phyloP scores from a whole-genome alignment of 2,329 filamentous ascomycete species.

The Colletotrichum orbiculare region DNA sequence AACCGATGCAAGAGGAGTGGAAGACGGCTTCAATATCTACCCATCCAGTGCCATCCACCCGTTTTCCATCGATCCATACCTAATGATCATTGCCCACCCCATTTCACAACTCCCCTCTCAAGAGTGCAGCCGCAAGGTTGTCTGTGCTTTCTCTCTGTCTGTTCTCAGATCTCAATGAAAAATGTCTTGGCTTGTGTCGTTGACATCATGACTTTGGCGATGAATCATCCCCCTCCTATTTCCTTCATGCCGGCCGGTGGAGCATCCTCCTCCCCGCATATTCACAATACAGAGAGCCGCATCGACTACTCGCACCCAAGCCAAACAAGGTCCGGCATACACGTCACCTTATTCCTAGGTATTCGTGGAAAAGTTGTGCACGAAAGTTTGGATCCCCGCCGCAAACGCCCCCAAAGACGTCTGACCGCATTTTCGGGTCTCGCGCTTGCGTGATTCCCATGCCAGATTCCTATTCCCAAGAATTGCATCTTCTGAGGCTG shows the following conservation, averaged over 20 bases:
- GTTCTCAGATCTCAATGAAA: background rate
- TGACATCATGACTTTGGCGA: constrained; percentile 33
- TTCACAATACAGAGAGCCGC: background rate
- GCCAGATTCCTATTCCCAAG: constrained; percentile 17
- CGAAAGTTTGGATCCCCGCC: no score
- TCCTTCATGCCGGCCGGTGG: background rate
- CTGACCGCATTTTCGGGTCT: background rate
- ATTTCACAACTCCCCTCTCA: background rate
- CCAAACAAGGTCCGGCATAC: background rate
- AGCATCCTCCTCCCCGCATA: background rate
- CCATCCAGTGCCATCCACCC: background rate
- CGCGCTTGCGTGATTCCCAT: constrained; percentile 26
- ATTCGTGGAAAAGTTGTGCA: no score
- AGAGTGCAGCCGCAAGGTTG: background rate
- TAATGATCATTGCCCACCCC: constrained; percentile 5
- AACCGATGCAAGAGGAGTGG: fast-evolving
- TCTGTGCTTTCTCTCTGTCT: constrained; percentile 21
- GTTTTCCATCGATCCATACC: background rate
- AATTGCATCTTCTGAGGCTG: background rate
- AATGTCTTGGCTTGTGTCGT: constrained; percentile 6
- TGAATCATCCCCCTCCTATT: constrained; percentile 28
- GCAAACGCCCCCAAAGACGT: background rate
- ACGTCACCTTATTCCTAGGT: no score
- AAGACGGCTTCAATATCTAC: background rate
- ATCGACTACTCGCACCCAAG: constrained; percentile 6